Evolutionary conservation across 2,329 filamentous ascomycete genomes (phyloP), one percentile per base, ranked within the genome.

Genomic region (Colletotrichum ledebouriae): DNA sequence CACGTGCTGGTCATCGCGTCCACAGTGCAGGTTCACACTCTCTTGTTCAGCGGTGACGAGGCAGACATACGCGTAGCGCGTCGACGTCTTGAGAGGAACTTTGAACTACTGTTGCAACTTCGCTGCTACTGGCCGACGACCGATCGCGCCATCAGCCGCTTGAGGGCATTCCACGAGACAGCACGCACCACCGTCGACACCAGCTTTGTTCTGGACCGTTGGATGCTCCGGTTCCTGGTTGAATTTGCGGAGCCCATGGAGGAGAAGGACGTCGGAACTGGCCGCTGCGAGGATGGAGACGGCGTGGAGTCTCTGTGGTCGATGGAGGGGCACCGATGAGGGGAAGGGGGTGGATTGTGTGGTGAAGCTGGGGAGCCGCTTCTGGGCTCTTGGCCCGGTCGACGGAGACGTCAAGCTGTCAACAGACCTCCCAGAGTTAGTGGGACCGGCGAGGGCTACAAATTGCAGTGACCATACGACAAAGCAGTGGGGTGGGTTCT

Each of bases 1-100:
- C 82, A 85, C 71, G 80, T 84, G 33, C 73, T 83, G 5, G 79
- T 84, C 7, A 80, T 85, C 41, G 77, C 82, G 2, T 84, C 82
- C 1, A 83, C 83, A 0, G 77, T 84, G 0, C 79, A 84, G 61
- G 77, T 84, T 12, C 82, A 85, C 63, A 83, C 76, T 0, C 75
- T 85, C 2, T 75, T 85, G 0, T 83, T 84, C 67, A 75, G 75
- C 53, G 72, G 72, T 0, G 75, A 78, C 25, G 77, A 81, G 17
- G 67, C 63, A 4, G 75, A 82, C 53, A 78, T 82, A 15, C 59
- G 69, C 0, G 68, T 73, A 3, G 79, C 82, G 0, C 76, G 77
- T 20, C 66, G 63, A 13, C 74, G 78, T 4, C 73, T 85, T 2
- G 81, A 82, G 67, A 73, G 75, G 15, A 85, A 85, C 59, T 85